A percentile compares a stretch with the other conserved stretches of the same genome.
Evolutionary conservation across 23 red algal species (phyloP).

Genomic region (Gracilariopsis chorda): DNA sequence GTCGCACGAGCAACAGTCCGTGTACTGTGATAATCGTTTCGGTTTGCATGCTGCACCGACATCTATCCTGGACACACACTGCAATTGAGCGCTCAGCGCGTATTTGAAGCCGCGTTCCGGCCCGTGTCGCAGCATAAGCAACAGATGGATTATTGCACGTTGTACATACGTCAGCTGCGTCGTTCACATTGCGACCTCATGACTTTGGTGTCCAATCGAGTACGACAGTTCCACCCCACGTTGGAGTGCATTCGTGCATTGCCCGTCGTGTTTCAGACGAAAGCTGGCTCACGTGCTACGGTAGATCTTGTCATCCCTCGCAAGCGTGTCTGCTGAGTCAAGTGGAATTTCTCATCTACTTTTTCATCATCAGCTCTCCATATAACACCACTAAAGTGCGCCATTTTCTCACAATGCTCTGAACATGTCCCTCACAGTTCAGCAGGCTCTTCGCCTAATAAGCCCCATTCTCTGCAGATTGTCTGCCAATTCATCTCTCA

Average conservation of each 20-base stretch:
- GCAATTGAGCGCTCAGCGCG: too few species aligned
- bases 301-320: slow-evolving; percentile 29
- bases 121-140: not conserved
- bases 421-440: too few species aligned
- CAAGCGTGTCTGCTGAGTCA: too few species aligned
- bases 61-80: not conserved
- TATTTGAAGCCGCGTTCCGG: not conserved
- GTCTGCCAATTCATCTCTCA: too few species aligned
- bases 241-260: slow-evolving; percentile 52
- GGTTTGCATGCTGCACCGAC: not conserved
- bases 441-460: too few species aligned
- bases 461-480: too few species aligned
- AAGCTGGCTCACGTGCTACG: not conserved
- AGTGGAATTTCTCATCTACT: too few species aligned
- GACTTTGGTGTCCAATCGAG: not conserved
- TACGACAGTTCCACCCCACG: not conserved
- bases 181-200: slow-evolving; percentile 33
- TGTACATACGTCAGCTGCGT: slow-evolving; percentile 65
- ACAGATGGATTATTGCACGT: not conserved
- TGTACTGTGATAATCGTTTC: slow-evolving; percentile 71
- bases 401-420: too few species aligned
- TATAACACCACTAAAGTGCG: too few species aligned
- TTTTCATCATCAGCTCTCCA: too few species aligned
- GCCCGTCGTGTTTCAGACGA: slow-evolving; percentile 42
- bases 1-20: not conserved